Evolutionary conservation across 2,329 filamentous ascomycete species (phyloP), one percentile per base, ranked within the genome.

Genomic region (Lasiodiplodia sp.): DNA sequence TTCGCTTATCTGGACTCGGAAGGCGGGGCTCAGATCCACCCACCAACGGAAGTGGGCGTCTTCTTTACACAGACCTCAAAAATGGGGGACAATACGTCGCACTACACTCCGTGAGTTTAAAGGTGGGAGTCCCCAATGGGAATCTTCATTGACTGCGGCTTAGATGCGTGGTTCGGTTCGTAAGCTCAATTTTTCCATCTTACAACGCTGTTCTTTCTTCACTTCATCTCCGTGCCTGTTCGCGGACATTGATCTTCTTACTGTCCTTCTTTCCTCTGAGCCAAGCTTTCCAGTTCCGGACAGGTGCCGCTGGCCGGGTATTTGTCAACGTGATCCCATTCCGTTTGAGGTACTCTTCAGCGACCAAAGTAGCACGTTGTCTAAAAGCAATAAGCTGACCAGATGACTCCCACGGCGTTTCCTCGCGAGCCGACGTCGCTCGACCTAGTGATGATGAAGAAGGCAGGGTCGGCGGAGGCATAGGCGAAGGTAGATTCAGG

Each of bases 1-100:
- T 47, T 64, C 44, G 60, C 60, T 64, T 64, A 64, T 64, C 40
- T 49, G 38, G 16, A 23, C 4, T 14, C 7, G 55, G 55, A 40
- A 57, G 55, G 55, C 55, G 55, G 34, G 55, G 55, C 55, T 57
- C 34, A 18, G 34, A 12, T 25, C 23, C 23, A 34, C 21, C 21
- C 57, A 23, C 38, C 57, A 38, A 38, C 60, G 60, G 60, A 52
- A 64, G 60, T 64, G 60, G 60, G 60, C 60, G 60, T 21, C 52
- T 4, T 34, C 55, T 44, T 11, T 40, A 31, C 23, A 16, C 47
- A 23, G 12, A 4, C 18, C 14, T 11, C 60, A 37, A 63, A 28
- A 63, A 63, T 63, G 58, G 58, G 57, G 58, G 37, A 58, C 6
- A 8, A 23, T 40, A 38, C 21, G 2, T 23, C 49, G 21, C 18